Conservation (phyloP, 192 early-diverging fungal genomes). For the Backusella westeae region DNA sequence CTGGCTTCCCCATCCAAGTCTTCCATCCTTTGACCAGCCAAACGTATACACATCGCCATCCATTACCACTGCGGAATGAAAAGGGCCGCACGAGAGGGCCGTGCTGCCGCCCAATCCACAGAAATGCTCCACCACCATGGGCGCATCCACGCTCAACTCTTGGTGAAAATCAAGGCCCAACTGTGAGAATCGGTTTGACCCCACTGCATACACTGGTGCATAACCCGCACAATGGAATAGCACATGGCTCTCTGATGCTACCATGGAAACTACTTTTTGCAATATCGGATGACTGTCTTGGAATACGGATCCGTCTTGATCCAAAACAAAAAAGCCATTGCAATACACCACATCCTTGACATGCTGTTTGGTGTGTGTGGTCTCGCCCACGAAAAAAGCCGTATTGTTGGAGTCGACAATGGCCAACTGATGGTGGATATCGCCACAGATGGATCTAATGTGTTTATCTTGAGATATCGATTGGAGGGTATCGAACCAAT, state of each 20-base stretch:
- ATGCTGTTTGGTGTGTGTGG: neutral
- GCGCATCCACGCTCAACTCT: neutral
- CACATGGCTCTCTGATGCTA: constrained; percentile 8
- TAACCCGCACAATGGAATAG: neutral
- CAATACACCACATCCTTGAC: constrained; percentile 2
- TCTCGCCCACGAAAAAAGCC: neutral
- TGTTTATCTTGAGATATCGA: neutral
- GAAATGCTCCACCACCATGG: constrained; percentile 1
- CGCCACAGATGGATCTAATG: neutral
- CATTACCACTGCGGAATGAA: constrained; percentile 9
- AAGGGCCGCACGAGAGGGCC: neutral
- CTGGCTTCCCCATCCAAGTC: neutral
- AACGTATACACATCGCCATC: constrained; percentile 18
- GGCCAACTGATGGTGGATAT: neutral
- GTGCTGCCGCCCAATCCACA: neutral
- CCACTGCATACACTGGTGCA: constrained; percentile 10
- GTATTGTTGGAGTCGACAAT: neutral
- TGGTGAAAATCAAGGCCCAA: constrained; percentile 12
- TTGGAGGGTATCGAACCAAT: neutral
- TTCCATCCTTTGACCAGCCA: constrained; percentile 16
- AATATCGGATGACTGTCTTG: neutral
- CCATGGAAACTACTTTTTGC: neutral
- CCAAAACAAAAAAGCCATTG: neutral
- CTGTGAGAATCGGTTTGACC: constrained; percentile 14
- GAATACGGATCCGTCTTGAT: neutral